Conservation (phyloP, 305 asterid species). For the Fraxinus sp. region DNA sequence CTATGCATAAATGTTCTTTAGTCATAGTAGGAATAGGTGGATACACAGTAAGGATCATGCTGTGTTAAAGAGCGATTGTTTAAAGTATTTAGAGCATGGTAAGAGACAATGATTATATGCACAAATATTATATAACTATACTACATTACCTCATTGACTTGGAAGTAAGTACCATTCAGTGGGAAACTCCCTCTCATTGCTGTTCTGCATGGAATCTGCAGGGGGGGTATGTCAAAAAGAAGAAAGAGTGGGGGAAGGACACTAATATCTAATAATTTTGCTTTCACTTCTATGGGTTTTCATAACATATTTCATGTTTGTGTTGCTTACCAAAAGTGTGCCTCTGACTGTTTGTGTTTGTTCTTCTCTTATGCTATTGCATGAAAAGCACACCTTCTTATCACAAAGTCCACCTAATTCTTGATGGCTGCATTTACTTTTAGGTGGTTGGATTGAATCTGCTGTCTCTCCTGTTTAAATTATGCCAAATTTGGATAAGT, state of each 20-base stretch:
- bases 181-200: constrained; percentile 96
- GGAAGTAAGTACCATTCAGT: constrained; percentile 91
- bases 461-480: constrained; percentile 74
- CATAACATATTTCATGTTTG: constrained; percentile 10
- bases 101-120: neutral
- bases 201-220: constrained; percentile 86
- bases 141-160: constrained; percentile 75
- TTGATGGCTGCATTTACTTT: constrained; percentile 46
- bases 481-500: constrained; percentile 14
- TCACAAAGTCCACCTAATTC: constrained; percentile 59
- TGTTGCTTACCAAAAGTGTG: constrained; percentile 75
- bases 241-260: neutral
- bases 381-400: constrained; percentile 62
- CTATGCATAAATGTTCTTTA: neutral
- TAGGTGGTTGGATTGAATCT: constrained; percentile 70
- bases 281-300: constrained; percentile 5
- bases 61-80: neutral
- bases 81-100: neutral
- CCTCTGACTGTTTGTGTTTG: constrained; percentile 77
- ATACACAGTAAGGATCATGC: neutral
- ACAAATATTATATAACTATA: neutral
- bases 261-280: neutral
- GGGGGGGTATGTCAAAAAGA: constrained; percentile 18
- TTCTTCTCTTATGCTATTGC: constrained; percentile 67
- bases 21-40: neutral